These are phyloP conservation scores for Annulohypoxylon moriforme DNA, from an alignment of 495 filamentous ascomycete species.

Conservation along the genomic window DNA sequence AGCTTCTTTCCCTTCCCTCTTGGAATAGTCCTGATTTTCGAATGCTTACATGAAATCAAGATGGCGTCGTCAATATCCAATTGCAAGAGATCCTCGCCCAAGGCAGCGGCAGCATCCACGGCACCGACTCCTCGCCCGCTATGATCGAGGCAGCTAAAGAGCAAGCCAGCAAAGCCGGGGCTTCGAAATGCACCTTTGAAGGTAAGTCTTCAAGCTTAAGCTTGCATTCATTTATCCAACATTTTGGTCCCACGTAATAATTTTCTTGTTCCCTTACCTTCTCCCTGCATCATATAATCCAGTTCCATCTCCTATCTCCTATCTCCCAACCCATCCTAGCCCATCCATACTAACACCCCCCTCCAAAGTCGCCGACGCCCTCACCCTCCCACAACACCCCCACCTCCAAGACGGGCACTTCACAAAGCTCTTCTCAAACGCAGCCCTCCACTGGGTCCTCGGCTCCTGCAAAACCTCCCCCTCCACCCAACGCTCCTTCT, in stretches of 20 bases:
- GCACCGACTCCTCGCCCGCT: constrained; percentile 71
- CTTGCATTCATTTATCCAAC: too few species aligned
- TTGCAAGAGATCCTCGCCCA: constrained; percentile 58
- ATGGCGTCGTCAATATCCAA: constrained; percentile 72
- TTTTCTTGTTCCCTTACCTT: background rate
- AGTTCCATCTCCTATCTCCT: background rate
- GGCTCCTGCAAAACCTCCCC: constrained; percentile 46
- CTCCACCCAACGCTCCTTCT: constrained; percentile 43
- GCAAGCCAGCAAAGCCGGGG: constrained; percentile 34
- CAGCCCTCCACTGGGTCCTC: constrained; percentile 84
- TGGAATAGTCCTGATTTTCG: background rate
- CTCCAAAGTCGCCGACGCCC: constrained; percentile 56
- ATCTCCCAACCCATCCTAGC: too few species aligned
- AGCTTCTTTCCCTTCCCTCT: constrained; percentile 15
- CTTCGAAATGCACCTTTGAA: constrained; percentile 57
- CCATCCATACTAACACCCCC: too few species aligned
- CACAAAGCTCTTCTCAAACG: constrained; percentile 81
- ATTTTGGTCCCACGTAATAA: too few species aligned
- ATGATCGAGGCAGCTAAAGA: constrained; percentile 70
- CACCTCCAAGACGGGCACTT: constrained; percentile 48
- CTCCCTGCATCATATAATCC: background rate
- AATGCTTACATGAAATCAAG: constrained; percentile 36
- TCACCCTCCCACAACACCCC: constrained; percentile 34
- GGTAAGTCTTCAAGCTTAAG: constrained; percentile 46
- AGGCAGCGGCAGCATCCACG: constrained; percentile 63